phyloP scores from a whole-genome alignment of 169 alveolate genomes.

The Plasmodium inui region DNA sequence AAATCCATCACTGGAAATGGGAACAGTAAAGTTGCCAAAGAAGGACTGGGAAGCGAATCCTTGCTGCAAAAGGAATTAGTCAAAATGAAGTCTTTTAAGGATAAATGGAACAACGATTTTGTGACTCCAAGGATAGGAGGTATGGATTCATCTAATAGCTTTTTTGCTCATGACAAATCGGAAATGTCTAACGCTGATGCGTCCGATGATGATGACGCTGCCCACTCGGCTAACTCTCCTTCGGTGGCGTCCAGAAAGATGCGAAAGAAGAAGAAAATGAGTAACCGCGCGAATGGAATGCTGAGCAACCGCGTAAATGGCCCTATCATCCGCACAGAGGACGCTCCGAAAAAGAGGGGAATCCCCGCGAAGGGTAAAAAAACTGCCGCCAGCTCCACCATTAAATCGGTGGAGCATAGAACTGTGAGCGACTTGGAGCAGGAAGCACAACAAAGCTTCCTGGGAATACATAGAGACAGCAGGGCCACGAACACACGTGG shows the following conservation, averaged over 20 bases:
- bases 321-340: neutral
- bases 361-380: neutral
- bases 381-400: neutral
- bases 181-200: neutral
- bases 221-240: constrained; percentile 8
- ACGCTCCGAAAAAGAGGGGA: constrained; percentile 6
- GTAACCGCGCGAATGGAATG: neutral
- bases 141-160: neutral
- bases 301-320: neutral
- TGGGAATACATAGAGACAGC: neutral
- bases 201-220: neutral
- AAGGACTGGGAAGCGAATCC: neutral
- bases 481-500: neutral
- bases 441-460: neutral
- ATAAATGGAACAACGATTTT: constrained; percentile 45
- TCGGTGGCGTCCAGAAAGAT: constrained; percentile 17
- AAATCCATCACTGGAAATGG: constrained; percentile 1
- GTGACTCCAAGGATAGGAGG: constrained; percentile 73
- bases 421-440: neutral
- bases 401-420: neutral
- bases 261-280: constrained; percentile 34
- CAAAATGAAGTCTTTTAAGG: constrained; percentile 40
- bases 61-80: neutral
- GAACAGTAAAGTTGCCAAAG: neutral
- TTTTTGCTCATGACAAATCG: neutral